phyloP scores from a whole-genome alignment of 257 asterid species.

The Solanum gracilifrons region DNA sequence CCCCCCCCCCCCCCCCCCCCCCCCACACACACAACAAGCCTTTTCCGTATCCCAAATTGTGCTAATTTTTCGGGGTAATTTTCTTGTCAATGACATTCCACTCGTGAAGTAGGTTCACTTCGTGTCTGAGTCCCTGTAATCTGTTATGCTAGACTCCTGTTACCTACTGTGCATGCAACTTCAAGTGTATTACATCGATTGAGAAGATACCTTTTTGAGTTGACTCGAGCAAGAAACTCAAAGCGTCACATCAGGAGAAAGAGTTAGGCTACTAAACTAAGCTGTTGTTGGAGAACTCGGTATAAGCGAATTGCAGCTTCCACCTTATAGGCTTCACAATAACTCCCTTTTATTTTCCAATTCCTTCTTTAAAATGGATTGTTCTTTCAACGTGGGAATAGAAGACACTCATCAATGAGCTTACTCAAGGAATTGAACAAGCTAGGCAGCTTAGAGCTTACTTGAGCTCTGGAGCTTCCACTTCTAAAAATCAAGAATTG shows the following conservation, averaged over 20 bases:
- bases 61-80: neutral
- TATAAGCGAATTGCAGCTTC: no score
- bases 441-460: constrained; percentile 60
- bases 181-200: neutral
- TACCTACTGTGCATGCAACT: neutral
- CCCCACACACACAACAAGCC: neutral
- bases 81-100: no score
- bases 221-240: neutral
- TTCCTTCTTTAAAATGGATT: neutral
- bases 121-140: neutral
- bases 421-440: constrained; percentile 64
- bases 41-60: neutral
- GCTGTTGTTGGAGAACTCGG: no score
- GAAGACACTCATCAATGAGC: constrained; percentile 39
- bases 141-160: neutral
- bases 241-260: neutral
- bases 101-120: neutral
- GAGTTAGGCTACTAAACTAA: neutral
- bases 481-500: constrained; percentile 29
- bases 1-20: no score
- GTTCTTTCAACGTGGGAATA: constrained; percentile 27
- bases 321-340: neutral
- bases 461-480: constrained; percentile 21
- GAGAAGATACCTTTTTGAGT: neutral
- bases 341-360: neutral